These are phyloP conservation scores for Gamsiella multidivaricata DNA, from an alignment of 192 early-diverging fungal species.

Conservation along the genomic window DNA sequence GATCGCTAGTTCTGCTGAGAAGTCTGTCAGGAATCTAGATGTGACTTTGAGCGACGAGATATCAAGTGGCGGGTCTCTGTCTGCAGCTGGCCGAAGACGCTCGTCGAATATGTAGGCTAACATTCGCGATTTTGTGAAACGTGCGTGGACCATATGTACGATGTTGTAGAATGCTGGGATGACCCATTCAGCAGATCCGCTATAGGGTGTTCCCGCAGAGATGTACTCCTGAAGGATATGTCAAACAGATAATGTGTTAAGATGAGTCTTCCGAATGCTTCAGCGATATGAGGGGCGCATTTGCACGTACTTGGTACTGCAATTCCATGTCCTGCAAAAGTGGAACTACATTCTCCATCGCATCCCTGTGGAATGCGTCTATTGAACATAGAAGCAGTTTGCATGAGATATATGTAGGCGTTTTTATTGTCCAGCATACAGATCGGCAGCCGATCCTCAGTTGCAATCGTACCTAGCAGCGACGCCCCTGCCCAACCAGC, in stretches of 20 bases:
- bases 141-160: slow-evolving; percentile 15
- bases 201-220: neutral
- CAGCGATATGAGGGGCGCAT: neutral
- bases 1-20: slow-evolving; percentile 27
- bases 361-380: slow-evolving; percentile 32
- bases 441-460: too few species aligned
- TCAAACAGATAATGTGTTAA: too few species aligned
- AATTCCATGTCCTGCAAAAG: slow-evolving; percentile 9
- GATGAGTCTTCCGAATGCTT: too few species aligned
- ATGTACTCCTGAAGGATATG: slow-evolving; percentile 3
- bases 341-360: slow-evolving; percentile 28
- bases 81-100: neutral
- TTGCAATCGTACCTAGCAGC: slow-evolving; percentile 42
- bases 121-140: slow-evolving; percentile 6
- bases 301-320: slow-evolving; percentile 18
- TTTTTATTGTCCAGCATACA: too few species aligned
- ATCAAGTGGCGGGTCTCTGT: slow-evolving; percentile 8
- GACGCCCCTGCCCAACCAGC: slow-evolving; percentile 28
- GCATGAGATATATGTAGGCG: too few species aligned
- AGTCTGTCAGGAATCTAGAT: slow-evolving; percentile 23
- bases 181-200: slow-evolving; percentile 17
- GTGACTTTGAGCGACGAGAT: slow-evolving; percentile 20
- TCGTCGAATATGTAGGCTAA: slow-evolving; percentile 28
- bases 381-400: too few species aligned
- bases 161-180: slow-evolving; percentile 25